A percentile compares a stretch with the other conserved stretches of the same genome.
phyloP scores from a whole-genome alignment of 2,329 filamentous ascomycete species.

The Apiospora marii region DNA sequence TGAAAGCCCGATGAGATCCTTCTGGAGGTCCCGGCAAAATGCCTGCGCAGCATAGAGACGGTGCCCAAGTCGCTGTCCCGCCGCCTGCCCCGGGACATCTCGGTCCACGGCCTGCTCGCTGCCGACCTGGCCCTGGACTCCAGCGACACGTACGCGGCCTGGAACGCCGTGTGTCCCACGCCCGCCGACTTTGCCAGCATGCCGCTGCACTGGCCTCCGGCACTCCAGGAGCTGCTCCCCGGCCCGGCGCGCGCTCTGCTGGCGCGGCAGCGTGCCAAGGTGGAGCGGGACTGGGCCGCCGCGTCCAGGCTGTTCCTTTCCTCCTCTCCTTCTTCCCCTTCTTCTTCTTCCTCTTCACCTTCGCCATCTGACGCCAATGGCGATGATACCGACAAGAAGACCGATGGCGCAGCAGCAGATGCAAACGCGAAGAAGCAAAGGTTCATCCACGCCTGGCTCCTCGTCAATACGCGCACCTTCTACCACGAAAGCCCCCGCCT shows the following conservation, averaged over 20 bases:
- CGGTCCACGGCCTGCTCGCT: conserved; percentile 78
- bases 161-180: conserved; percentile 74
- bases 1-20: conserved; percentile 65
- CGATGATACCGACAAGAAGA: conserved; percentile 1
- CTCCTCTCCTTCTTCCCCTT: neutral
- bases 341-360: neutral
- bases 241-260: conserved; percentile 54
- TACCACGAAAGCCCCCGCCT: conserved; percentile 59
- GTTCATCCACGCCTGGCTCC: conserved; percentile 65
- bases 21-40: conserved; percentile 68
- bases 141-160: conserved; percentile 57
- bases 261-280: conserved; percentile 60
- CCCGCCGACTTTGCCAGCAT: conserved; percentile 62
- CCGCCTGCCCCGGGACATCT: conserved; percentile 58
- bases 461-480: conserved; percentile 70
- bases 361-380: neutral
- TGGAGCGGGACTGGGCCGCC: conserved; percentile 58
- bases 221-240: conserved; percentile 57
- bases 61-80: conserved; percentile 61
- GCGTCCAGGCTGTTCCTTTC: conserved; percentile 46
- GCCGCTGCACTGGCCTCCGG: conserved; percentile 57
- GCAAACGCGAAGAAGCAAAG: conserved; percentile 35
- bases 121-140: conserved; percentile 67
- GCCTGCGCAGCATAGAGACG: conserved; percentile 70
- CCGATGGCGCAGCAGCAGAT: neutral